Percentiles rank a stretch among this genome's conserved stretches.
Evolutionary conservation across 1,284 basidiomycete species (phyloP).

Genomic region (Puccinia coronata): DNA sequence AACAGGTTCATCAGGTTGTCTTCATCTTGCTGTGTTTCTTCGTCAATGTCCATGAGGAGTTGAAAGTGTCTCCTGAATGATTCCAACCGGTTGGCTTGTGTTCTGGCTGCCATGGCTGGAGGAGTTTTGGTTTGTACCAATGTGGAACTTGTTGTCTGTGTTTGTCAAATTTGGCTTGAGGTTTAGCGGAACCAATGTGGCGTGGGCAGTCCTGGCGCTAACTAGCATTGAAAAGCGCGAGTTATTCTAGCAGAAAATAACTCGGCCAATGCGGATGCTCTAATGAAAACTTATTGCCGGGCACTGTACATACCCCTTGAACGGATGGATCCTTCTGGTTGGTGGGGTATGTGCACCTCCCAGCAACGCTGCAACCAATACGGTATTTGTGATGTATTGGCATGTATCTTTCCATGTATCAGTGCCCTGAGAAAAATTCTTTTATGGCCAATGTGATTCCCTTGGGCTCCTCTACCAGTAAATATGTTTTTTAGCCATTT

Average conservation of each 20-base stretch:
- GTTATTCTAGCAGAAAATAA: neutral
- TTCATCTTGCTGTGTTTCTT: neutral
- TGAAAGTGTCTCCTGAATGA: neutral
- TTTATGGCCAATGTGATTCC: too few relatives aligned
- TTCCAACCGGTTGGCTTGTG: neutral
- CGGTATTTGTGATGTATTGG: too few relatives aligned
- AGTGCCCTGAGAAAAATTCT: too few relatives aligned
- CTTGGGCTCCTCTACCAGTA: too few relatives aligned
- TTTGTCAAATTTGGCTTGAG: neutral
- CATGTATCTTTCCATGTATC: too few relatives aligned
- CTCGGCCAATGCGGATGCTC: neutral
- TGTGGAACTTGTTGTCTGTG: neutral
- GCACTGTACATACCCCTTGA: too few relatives aligned
- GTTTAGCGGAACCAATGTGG: neutral
- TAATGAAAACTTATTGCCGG: too few relatives aligned
- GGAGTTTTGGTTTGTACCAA: neutral
- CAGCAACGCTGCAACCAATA: too few relatives aligned
- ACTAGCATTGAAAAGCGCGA: neutral
- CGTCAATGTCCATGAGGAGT: neutral
- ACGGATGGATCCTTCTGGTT: too few relatives aligned
- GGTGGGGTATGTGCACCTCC: too few relatives aligned
- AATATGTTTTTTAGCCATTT: too few relatives aligned
- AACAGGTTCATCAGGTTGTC: neutral
- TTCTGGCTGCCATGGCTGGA: neutral
- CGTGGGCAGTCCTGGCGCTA: neutral